Base-by-base conservation (phyloP, 148 eudicot species). In the Arctostaphylos glauca region DNA sequence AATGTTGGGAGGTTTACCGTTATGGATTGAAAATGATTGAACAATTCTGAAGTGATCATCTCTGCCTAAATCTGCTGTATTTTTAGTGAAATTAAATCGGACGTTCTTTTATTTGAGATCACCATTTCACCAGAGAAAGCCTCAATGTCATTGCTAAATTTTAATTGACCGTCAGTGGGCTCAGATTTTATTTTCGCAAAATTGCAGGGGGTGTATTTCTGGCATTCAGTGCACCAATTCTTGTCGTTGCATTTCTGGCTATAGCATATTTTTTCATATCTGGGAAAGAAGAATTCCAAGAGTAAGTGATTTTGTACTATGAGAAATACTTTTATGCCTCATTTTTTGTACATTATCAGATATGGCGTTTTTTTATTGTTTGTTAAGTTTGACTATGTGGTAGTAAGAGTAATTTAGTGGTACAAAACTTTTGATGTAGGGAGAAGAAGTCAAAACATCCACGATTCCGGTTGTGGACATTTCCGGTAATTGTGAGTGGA, bases 401-500 rank as follows among this genome's bases (percentile, higher is more conserved):
- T 56, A 16, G 55, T 76, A 9, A 81, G 12, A 56, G 8, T 47
- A 3, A n/a, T 77, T 48, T 6, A 13, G 31, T 67, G 12, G 21
- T 83, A 41, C 15, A 53, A 75, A 56, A 46, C 48, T 58, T 84
- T 75, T 23, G 18, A 23, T 84, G 86, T 76, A 96, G 98, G 89
- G 89, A 88, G 47, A 91, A 91, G 81, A 49, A 74, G 7, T 8
- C 81, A 13, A 92, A 87, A 74, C 75, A 80, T 71, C 90, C 96
- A 25, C 49, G 84, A 58, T 91, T 94, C 77, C 87, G 94, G 19
- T 85, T 93, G 25, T 92, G 98, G 99, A 96, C 99, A 15, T 94
- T 94, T 70, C 99, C 99, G 23, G 90, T 96, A 50, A 83, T 96
- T 59, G 94, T 93, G 81, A 92, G 91, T 49, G 95, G 98, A 58